Evolutionary conservation across 139 green algal species (phyloP), one percentile per base, ranked within the genome.

Genomic region (Dunaliella primolecta): DNA sequence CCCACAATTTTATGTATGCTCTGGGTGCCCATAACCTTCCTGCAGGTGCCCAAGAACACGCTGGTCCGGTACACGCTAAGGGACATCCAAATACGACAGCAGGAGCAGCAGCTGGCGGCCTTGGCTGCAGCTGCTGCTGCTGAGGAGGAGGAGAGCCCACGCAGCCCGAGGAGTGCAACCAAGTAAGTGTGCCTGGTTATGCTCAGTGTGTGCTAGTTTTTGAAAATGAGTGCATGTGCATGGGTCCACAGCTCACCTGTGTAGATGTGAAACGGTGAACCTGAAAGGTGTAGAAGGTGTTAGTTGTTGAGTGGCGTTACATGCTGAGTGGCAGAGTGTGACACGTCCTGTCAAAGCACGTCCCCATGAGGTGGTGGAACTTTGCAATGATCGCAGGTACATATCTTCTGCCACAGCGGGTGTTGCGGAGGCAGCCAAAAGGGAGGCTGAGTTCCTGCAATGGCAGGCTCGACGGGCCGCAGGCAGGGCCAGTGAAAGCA

Each of bases 1-100:
- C n/a, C n/a, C n/a, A n/a, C n/a, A n/a, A n/a, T n/a, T n/a, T n/a
- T n/a, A n/a, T n/a, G n/a, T n/a, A n/a, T n/a, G n/a, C n/a, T n/a
- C n/a, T n/a, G n/a, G n/a, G n/a, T n/a, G n/a, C n/a, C n/a, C n/a
- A n/a, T n/a, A n/a, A n/a, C 34, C 20, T 27, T 27, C 7, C 23
- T 15, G 32, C 46, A 36, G 89, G 84, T 89, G 78, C 85, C 89
- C 0, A 90, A 90, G 78, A 93, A 93, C 81, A 93, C 88, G 0
- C 83, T 93, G 29, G 88, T 93, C 36, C 84, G 90, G 3, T 79
- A 87, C 46, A 82, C 56, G 34, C 88, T 91, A 24, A 78, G 64
- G n/a, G 86, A 90, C 70, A 83, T 91, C 32, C 36, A 31, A 15
- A 15, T 75, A n/a, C 25, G 23, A 3, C 29, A 37, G 38, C 79